Percentiles rank a stretch among this genome's conserved stretches.
Evolutionary conservation across 768 basidiomycete genomes (phyloP).

Genomic region (Galerina sulciceps): DNA sequence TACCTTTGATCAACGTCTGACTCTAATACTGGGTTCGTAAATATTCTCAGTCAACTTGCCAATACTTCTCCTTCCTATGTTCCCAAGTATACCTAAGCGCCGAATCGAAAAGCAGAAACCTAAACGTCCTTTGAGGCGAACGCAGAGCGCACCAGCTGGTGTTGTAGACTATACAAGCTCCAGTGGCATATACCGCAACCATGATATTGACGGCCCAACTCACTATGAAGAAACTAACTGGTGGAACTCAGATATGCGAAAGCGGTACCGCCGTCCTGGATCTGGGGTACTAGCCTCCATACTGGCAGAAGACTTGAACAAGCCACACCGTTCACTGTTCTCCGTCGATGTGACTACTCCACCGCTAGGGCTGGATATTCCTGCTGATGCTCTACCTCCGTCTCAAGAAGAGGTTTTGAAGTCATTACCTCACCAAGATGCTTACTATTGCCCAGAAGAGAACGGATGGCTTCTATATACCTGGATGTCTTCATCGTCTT

Average conservation of each 20-base stretch:
- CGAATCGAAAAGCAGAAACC: no score
- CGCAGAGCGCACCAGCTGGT: no score
- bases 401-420: conserved; percentile 67
- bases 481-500: conserved; percentile 66
- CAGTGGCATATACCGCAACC: no score
- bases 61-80: no score
- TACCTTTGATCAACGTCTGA: no score
- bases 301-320: conserved; percentile 69
- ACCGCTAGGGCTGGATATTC: conserved; percentile 16
- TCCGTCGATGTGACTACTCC: conserved; percentile 51
- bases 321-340: conserved; percentile 74
- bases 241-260: conserved; percentile 66
- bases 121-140: no score
- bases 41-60: no score
- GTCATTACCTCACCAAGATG: conserved; percentile 79
- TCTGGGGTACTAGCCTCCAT: conserved; percentile 71
- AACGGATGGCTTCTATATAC: conserved; percentile 82
- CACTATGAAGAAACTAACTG: conserved; percentile 65
- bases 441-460: conserved; percentile 81
- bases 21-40: no score
- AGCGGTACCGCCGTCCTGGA: conserved; percentile 59
- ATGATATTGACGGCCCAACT: conserved; percentile 70
- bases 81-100: no score
- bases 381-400: conserved; percentile 25
- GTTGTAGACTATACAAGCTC: no score